Conservation (phyloP, 2,329 filamentous ascomycete genomes). For the Dactylellina drechsleri region DNA sequence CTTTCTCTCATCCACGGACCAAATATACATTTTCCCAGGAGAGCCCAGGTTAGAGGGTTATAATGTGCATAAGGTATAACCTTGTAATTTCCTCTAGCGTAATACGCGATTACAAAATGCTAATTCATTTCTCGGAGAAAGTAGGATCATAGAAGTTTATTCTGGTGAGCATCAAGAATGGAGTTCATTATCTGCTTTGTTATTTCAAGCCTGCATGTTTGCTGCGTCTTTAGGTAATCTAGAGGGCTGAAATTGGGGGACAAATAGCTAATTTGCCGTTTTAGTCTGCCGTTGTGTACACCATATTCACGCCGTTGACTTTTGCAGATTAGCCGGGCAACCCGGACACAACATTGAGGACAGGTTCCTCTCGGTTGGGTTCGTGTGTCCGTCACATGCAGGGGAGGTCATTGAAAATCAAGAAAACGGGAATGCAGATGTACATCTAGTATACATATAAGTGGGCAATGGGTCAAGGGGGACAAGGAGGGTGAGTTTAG, state of each 20-base stretch:
- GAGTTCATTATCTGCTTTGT: not conserved
- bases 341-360: conserved; percentile 39
- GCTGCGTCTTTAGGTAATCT: not conserved
- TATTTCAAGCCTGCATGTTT: no score
- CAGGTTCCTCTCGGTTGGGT: conserved; percentile 40
- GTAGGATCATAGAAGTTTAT: conserved; percentile 48
- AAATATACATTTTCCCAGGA: no score
- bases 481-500: not conserved
- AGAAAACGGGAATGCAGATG: not conserved
- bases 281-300: conserved; percentile 45
- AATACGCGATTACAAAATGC: not conserved
- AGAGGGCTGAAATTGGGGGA: conserved; percentile 7
- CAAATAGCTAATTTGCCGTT: not conserved
- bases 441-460: not conserved
- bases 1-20: not conserved
- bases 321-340: conserved; percentile 46
- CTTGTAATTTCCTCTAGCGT: no score
- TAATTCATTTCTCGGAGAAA: not conserved
- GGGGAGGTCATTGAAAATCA: conserved; percentile 1
- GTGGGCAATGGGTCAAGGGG: not conserved
- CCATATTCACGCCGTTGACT: conserved; percentile 44
- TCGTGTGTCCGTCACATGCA: conserved; percentile 42
- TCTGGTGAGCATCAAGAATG: conserved; percentile 19
- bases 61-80: conserved; percentile 32
- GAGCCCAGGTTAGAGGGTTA: no score